Evolutionary conservation across 1,284 basidiomycete species (phyloP).

Genomic region (Ustilago bromivora): DNA sequence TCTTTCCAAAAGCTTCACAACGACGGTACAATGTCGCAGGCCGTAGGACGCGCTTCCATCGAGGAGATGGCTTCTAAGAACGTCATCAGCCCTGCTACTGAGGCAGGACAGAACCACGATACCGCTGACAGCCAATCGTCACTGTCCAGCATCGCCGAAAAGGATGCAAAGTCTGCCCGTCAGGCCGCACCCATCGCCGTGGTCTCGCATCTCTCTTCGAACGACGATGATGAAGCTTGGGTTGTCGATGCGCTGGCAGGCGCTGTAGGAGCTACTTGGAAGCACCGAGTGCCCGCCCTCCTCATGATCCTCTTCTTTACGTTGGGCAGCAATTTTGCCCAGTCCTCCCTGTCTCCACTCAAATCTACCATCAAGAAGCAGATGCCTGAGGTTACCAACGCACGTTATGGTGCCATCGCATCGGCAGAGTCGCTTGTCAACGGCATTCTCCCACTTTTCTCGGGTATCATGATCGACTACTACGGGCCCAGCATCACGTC

Average conservation of each 20-base stretch:
- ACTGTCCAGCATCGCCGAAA: slow-evolving; percentile 7
- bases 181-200: background rate
- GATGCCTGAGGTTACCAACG: slow-evolving; percentile 72
- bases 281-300: slow-evolving; percentile 34
- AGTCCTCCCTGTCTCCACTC: slow-evolving; percentile 66
- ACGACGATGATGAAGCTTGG: slow-evolving; percentile 1
- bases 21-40: slow-evolving; percentile 5
- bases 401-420: slow-evolving; percentile 74
- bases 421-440: slow-evolving; percentile 71
- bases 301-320: slow-evolving; percentile 40
- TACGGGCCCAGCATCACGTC: slow-evolving; percentile 64
- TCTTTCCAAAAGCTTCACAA: background rate
- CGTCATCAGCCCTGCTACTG: slow-evolving; percentile 1
- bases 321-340: slow-evolving; percentile 51
- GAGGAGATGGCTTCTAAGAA: background rate
- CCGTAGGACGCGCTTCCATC: background rate
- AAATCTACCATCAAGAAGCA: slow-evolving; percentile 69
- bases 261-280: slow-evolving; percentile 36
- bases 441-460: slow-evolving; percentile 72
- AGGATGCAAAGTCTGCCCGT: background rate
- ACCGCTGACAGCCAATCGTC: slow-evolving; percentile 8
- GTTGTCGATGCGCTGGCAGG: slow-evolving; percentile 23
- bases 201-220: slow-evolving; percentile 10
- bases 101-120: background rate
- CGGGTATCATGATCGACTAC: slow-evolving; percentile 71